Conservation (phyloP, 2,329 filamentous ascomycete genomes). For the Simplicillium sp. region DNA sequence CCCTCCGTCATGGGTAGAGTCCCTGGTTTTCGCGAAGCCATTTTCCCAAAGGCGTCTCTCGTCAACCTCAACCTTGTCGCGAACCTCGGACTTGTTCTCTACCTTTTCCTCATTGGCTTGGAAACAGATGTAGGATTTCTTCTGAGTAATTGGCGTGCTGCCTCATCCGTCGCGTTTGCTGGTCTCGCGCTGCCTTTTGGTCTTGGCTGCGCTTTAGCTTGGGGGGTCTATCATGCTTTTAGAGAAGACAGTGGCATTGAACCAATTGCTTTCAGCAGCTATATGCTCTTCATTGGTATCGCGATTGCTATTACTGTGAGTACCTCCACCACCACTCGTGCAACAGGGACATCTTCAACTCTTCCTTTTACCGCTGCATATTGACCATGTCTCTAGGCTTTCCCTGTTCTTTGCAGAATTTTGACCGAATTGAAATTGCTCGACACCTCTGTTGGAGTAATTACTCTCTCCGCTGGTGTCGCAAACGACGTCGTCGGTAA, state of each 20-base stretch:
- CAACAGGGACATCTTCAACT: not conserved
- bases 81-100: conserved; percentile 75
- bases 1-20: conserved; percentile 84
- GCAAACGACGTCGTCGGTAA: conserved; percentile 65
- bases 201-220: conserved; percentile 70
- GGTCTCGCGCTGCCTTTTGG: conserved; percentile 81
- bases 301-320: conserved; percentile 74
- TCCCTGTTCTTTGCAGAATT: conserved; percentile 90
- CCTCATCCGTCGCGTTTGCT: conserved; percentile 64
- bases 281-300: conserved; percentile 74
- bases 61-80: conserved; percentile 68
- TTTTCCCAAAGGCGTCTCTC: conserved; percentile 70
- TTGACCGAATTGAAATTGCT: conserved; percentile 84
- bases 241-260: conserved; percentile 27
- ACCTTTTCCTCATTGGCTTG: conserved; percentile 79
- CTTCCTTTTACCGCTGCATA: not conserved
- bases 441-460: conserved; percentile 73
- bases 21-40: conserved; percentile 63
- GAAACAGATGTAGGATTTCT: conserved; percentile 78
- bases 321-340: not conserved
- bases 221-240: conserved; percentile 72
- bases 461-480: conserved; percentile 81
- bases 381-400: conserved; percentile 31
- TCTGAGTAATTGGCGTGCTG: conserved; percentile 70
- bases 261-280: conserved; percentile 40